Conservation (phyloP, 2,329 filamentous ascomycete species). For the Chrysoporthe deuterocubensis region DNA sequence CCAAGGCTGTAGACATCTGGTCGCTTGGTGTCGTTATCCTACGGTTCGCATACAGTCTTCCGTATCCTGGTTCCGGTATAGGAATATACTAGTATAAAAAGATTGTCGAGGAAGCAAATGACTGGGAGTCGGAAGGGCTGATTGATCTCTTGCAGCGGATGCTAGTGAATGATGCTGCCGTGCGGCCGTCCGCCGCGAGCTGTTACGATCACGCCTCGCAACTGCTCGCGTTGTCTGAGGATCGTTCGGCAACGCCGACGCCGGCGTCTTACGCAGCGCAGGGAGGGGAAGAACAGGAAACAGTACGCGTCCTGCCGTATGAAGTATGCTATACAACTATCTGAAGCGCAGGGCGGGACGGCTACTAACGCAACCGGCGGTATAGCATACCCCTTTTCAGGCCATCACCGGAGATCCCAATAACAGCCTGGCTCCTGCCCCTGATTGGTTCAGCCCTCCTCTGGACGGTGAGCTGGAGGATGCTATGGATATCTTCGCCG, state of each 20-base stretch:
- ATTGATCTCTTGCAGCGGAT: not conserved
- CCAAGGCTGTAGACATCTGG: conserved; percentile 19
- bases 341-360: not conserved
- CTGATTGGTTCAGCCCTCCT: too few relatives aligned
- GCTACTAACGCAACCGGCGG: not conserved
- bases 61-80: not conserved
- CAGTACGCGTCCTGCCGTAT: not conserved
- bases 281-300: too few relatives aligned
- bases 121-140: not conserved
- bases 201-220: not conserved
- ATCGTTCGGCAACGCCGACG: conserved; percentile 1
- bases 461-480: too few relatives aligned
- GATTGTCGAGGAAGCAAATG: not conserved
- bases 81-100: not conserved
- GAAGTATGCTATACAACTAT: not conserved
- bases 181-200: not conserved
- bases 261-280: conserved; percentile 5
- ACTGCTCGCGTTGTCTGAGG: not conserved
- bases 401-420: too few relatives aligned
- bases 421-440: too few relatives aligned
- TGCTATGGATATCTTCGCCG: too few relatives aligned
- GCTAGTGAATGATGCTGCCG: not conserved
- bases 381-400: too few relatives aligned
- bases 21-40: conserved; percentile 22
- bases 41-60: conserved; percentile 8